Conservation (phyloP, 2,329 filamentous ascomycete species). For the Fusarium dimerum region DNA sequence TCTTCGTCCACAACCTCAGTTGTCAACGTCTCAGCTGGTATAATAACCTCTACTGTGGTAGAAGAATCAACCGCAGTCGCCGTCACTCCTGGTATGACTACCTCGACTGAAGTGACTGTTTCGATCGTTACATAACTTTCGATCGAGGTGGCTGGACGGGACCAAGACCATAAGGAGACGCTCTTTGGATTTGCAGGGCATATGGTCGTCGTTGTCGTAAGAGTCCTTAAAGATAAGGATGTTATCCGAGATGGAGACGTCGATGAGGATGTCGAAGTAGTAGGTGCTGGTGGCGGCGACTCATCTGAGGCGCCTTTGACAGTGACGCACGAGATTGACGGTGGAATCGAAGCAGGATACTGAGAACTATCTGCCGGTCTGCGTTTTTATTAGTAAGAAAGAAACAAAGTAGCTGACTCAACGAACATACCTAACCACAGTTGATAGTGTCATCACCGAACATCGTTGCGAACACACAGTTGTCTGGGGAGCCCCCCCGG, state of each 20-base stretch:
- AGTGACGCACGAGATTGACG: conserved; percentile 23
- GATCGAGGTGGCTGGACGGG: conserved; percentile 3
- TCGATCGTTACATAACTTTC: conserved; percentile 2
- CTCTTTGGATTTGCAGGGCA: conserved; percentile 3
- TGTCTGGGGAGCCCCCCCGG: conserved; percentile 11
- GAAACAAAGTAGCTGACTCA: conserved; percentile 6
- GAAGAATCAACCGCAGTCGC: too few relatives aligned
- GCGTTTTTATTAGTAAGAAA: conserved; percentile 7
- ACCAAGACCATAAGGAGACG: conserved; percentile 10
- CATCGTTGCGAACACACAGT: conserved; percentile 24
- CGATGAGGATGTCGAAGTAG: too few relatives aligned
- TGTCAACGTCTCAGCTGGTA: background rate
- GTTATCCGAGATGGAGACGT: background rate
- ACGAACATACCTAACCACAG: conserved; percentile 17
- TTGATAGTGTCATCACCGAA: conserved; percentile 19
- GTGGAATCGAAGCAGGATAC: conserved; percentile 2
- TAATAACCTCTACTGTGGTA: background rate
- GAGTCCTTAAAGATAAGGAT: conserved; percentile 4
- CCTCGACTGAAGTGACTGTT: conserved; percentile 4
- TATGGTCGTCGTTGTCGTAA: conserved; percentile 4
- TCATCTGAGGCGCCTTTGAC: background rate
- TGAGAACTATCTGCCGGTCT: conserved; percentile 8
- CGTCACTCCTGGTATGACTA: too few relatives aligned
- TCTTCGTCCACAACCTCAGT: conserved; percentile 2
- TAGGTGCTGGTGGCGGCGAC: too few relatives aligned